phyloP scores from a whole-genome alignment of 805 yeast genomes.

The Starmerella roubikii region DNA sequence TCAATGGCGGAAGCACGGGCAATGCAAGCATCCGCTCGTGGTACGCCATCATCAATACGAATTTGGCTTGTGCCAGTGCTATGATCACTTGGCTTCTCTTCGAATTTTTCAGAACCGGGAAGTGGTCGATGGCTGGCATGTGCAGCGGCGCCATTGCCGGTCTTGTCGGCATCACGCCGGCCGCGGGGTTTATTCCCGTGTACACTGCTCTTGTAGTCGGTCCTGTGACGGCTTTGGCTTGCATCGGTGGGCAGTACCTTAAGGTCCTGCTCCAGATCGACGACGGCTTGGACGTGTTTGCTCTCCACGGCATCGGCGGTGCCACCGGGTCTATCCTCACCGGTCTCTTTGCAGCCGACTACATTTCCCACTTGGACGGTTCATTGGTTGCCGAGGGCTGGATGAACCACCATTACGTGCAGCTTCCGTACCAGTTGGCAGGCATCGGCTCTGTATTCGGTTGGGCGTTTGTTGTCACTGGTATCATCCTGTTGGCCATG shows the following conservation, averaged over 20 bases:
- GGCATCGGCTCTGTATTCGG: conserved; percentile 58
- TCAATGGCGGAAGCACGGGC: conserved; percentile 97
- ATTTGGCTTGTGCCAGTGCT: conserved; percentile 86
- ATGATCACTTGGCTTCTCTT: conserved; percentile 89
- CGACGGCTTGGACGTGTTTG: conserved; percentile 91
- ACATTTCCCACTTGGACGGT: conserved; percentile 75
- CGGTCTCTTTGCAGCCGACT: conserved; percentile 89
- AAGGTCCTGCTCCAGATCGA: conserved; percentile 64
- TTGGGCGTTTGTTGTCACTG: conserved; percentile 72
- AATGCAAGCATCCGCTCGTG: conserved; percentile 84
- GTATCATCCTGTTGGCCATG: conserved; percentile 53
- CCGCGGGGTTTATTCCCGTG: conserved; percentile 90
- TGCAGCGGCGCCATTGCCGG: conserved; percentile 92
- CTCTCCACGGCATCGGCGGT: conserved; percentile 92
- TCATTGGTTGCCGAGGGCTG: conserved; percentile 72
- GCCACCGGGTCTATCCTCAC: conserved; percentile 69
- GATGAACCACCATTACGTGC: conserved; percentile 80
- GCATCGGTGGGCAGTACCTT: conserved; percentile 76
- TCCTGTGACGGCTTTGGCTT: conserved; percentile 55
- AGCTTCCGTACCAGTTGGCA: conserved; percentile 89
- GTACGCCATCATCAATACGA: conserved; percentile 88
- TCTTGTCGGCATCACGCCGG: conserved; percentile 90
- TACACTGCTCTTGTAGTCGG: conserved; percentile 83
- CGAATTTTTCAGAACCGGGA: conserved; percentile 75
- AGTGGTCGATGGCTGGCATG: conserved; percentile 88